A percentile compares a stretch with the other conserved stretches of the same genome.
Evolutionary conservation across 2,329 filamentous ascomycete genomes (phyloP).

Genomic region (Monilinia polystroma): DNA sequence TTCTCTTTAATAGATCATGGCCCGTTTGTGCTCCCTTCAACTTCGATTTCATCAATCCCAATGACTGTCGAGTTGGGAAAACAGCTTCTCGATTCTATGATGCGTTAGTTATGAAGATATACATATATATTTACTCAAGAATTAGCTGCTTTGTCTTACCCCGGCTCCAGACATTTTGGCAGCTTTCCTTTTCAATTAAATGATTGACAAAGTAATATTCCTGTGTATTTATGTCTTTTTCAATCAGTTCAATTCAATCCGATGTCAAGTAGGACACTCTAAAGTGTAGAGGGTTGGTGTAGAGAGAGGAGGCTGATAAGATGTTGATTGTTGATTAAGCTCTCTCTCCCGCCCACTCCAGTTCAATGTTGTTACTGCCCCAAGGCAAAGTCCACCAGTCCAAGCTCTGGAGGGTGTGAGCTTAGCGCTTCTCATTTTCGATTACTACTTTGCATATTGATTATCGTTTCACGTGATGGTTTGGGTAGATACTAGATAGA

Average conservation of each 20-base stretch:
- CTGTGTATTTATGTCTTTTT: neutral
- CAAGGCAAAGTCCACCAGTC: neutral
- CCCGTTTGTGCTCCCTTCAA: constrained; percentile 90
- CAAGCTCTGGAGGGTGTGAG: constrained; percentile 16
- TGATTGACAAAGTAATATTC: neutral
- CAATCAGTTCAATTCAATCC: neutral
- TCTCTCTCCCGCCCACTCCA: constrained; percentile 16
- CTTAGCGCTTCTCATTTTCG: constrained; percentile 6
- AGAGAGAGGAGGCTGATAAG: constrained; percentile 21
- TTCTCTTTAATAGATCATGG: constrained; percentile 92
- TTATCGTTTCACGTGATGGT: constrained; percentile 8
- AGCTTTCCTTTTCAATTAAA: neutral
- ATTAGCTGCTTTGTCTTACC: constrained; percentile 41
- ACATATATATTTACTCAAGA: constrained; percentile 10
- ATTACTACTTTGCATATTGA: neutral
- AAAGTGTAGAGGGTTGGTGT: neutral
- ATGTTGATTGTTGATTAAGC: constrained; percentile 19
- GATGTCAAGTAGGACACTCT: neutral
- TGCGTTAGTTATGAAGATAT: constrained; percentile 27
- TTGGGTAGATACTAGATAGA: no score
- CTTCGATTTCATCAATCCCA: constrained; percentile 97
- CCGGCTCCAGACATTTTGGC: constrained; percentile 54
- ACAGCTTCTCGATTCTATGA: constrained; percentile 87
- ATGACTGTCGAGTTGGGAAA: constrained; percentile 95
- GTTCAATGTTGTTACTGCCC: constrained; percentile 21